phyloP scores from a whole-genome alignment of 768 basidiomycete genomes.

The Tricholomella constricta region DNA sequence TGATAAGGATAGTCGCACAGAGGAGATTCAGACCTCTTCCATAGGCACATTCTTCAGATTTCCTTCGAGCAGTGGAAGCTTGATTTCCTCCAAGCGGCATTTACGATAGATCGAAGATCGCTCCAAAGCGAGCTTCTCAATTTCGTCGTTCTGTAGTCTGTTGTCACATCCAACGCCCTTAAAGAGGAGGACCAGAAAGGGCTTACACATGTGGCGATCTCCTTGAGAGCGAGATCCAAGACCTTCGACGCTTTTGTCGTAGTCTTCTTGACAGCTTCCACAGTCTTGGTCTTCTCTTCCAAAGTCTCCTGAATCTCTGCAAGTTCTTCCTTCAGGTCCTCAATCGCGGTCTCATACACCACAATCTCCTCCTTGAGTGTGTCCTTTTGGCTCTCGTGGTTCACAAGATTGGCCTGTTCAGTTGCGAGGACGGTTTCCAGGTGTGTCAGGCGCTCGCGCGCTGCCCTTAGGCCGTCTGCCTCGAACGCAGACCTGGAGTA shows the following conservation, averaged over 20 bases:
- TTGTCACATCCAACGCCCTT: neutral
- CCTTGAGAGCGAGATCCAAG: slow-evolving; percentile 87
- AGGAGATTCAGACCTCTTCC: slow-evolving; percentile 73
- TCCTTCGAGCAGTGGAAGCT: slow-evolving; percentile 74
- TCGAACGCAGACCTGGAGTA: slow-evolving; percentile 74
- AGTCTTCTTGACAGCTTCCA: slow-evolving; percentile 76
- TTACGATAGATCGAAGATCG: slow-evolving; percentile 86
- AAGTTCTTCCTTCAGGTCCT: slow-evolving; percentile 61
- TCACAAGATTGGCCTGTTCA: slow-evolving; percentile 56
- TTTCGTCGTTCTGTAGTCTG: slow-evolving; percentile 61
- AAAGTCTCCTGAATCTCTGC: slow-evolving; percentile 59
- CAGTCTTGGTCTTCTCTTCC: slow-evolving; percentile 71
- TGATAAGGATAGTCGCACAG: neutral
- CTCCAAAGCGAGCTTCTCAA: slow-evolving; percentile 84
- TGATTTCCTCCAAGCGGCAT: slow-evolving; percentile 92
- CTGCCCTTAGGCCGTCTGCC: slow-evolving; percentile 66
- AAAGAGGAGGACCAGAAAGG: neutral
- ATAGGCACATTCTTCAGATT: slow-evolving; percentile 86
- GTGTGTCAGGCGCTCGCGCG: slow-evolving; percentile 60
- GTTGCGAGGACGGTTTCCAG: slow-evolving; percentile 52
- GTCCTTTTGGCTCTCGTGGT: slow-evolving; percentile 55
- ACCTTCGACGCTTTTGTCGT: slow-evolving; percentile 70
- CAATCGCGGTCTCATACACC: slow-evolving; percentile 55
- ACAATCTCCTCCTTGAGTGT: slow-evolving; percentile 61
- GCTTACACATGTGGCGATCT: slow-evolving; percentile 77